Evolutionary conservation across 257 asterid genomes (phyloP).

Genomic region (Ophiorrhiza pumila): DNA sequence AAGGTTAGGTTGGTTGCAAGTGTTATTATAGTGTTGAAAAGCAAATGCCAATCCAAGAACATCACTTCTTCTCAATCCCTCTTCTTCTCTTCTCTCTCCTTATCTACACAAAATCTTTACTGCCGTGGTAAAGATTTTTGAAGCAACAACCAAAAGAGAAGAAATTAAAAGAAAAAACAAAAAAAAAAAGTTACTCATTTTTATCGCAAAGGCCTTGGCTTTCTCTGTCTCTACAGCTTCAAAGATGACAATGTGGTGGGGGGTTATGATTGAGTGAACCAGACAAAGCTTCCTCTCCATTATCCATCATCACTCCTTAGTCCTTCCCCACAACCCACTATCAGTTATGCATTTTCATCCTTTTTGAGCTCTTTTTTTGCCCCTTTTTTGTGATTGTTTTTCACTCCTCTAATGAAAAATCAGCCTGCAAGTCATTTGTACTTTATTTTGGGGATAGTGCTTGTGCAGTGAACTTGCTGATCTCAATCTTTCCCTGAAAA

Average conservation of each 20-base stretch:
- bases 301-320: conserved; percentile 26
- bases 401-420: conserved; percentile 22
- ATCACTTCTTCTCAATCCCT: conserved; percentile 24
- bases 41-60: conserved; percentile 30
- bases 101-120: conserved; percentile 27
- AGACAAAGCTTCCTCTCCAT: conserved; percentile 43
- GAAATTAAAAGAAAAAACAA: conserved; percentile 15
- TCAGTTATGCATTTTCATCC: conserved; percentile 36
- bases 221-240: conserved; percentile 37
- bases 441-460: conserved; percentile 23
- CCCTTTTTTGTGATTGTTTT: conserved; percentile 14
- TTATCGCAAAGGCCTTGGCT: conserved; percentile 14
- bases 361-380: conserved; percentile 19
- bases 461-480: conserved; percentile 29
- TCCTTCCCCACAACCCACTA: conserved; percentile 38
- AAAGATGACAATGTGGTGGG: conserved; percentile 48
- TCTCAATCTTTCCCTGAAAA: conserved; percentile 42
- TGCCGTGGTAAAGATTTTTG: conserved; percentile 24
- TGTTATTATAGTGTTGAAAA: conserved; percentile 55
- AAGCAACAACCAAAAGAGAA: background rate
- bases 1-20: conserved; percentile 47
- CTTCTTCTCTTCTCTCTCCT: conserved; percentile 24
- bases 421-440: conserved; percentile 55
- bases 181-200: conserved; percentile 12
- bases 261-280: conserved; percentile 67